Evolutionary conservation across 1,284 basidiomycete species (phyloP).

Genomic region (Sphagnurus paluster): DNA sequence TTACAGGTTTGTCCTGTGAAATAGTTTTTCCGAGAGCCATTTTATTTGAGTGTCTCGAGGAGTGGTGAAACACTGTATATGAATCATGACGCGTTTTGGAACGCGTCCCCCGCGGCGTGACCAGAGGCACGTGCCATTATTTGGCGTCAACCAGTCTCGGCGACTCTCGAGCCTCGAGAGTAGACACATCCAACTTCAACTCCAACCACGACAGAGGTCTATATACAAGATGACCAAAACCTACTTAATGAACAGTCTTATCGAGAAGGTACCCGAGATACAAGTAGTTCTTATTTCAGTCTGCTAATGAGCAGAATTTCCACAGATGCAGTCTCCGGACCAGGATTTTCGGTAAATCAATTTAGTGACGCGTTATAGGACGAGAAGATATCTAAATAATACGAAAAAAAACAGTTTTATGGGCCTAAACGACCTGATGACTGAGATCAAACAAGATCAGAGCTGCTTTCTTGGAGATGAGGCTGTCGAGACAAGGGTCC

Average conservation of each 20-base stretch:
- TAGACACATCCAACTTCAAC: slow-evolving; percentile 2
- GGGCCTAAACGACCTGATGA: slow-evolving; percentile 90
- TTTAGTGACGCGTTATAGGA: slow-evolving; percentile 26
- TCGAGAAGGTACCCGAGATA: slow-evolving; percentile 61
- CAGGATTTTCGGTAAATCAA: slow-evolving; percentile 72
- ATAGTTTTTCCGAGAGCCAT: too few relatives aligned
- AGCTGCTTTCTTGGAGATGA: slow-evolving; percentile 79
- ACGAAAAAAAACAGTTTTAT: slow-evolving; percentile 68
- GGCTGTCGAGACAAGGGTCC: slow-evolving; percentile 74
- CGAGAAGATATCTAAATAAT: slow-evolving; percentile 10
- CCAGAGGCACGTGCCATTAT: neutral
- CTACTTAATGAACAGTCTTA: slow-evolving; percentile 77
- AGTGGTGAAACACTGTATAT: too few relatives aligned
- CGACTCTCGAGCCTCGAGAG: neutral
- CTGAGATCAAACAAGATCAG: slow-evolving; percentile 78
- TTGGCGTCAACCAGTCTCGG: too few relatives aligned
- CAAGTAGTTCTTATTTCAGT: neutral
- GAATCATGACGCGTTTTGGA: too few relatives aligned
- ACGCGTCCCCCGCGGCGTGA: neutral
- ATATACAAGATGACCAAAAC: slow-evolving; percentile 68
- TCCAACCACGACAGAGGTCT: slow-evolving; percentile 5
- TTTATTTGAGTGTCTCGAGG: too few relatives aligned
- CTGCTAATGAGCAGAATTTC: slow-evolving; percentile 1
- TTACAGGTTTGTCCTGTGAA: too few relatives aligned
- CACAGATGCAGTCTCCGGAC: slow-evolving; percentile 80